Conservation (phyloP, 306 rosid species). For the Cicer pinnatifidum region DNA sequence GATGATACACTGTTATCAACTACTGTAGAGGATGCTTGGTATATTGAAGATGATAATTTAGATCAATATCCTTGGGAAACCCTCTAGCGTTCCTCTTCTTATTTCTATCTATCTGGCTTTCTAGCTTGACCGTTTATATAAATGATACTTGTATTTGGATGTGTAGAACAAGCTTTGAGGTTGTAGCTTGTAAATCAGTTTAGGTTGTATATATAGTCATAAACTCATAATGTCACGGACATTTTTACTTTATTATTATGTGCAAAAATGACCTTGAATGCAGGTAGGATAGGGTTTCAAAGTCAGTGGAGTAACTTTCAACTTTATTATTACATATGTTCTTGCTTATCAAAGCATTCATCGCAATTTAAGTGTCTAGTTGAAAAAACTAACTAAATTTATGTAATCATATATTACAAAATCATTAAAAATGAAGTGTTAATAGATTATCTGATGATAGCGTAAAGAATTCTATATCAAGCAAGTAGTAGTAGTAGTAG, state of each 20-base stretch:
- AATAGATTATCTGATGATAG: neutral
- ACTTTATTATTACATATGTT: conserved; percentile 6
- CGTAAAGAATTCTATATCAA: too few relatives aligned
- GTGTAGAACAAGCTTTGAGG: conserved; percentile 40
- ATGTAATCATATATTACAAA: neutral
- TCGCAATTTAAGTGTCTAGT: neutral
- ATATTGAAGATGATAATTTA: conserved; percentile 55
- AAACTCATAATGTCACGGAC: neutral
- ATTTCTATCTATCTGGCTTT: conserved; percentile 16
- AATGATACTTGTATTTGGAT: conserved; percentile 34
- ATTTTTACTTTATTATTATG: conserved; percentile 1
- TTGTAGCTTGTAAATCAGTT: conserved; percentile 38
- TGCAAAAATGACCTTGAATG: conserved; percentile 38
- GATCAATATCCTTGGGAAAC: conserved; percentile 46
- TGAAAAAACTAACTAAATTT: neutral
- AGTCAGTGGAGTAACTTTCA: conserved; percentile 9
- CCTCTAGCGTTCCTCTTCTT: conserved; percentile 31
- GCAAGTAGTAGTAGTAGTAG: neutral
- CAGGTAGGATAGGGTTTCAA: conserved; percentile 14
- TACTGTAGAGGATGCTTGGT: conserved; percentile 37
- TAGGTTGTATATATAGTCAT: conserved; percentile 32
- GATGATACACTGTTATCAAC: conserved; percentile 47
- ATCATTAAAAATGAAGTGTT: neutral
- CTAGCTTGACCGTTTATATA: conserved; percentile 30
- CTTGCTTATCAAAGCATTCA: neutral